phyloP scores from a whole-genome alignment of 2,329 filamentous ascomycete species.

The Thermomyces lanuginosus region DNA sequence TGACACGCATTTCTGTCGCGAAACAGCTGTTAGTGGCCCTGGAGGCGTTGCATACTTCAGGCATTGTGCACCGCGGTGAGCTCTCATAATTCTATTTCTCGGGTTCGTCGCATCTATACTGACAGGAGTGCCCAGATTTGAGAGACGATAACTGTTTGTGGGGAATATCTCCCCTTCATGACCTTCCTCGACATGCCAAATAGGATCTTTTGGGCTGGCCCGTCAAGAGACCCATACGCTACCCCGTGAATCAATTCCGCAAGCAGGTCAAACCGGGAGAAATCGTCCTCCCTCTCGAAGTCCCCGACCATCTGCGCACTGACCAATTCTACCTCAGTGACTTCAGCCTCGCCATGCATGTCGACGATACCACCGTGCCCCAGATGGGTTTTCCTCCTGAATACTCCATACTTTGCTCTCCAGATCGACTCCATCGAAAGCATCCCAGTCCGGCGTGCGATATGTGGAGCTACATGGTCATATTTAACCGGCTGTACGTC shows the following conservation, averaged over 20 bases:
- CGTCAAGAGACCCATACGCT: slow-evolving; percentile 12
- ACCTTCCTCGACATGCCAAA: slow-evolving; percentile 12
- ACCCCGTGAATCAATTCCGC: slow-evolving; percentile 10
- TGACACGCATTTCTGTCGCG: slow-evolving; percentile 14
- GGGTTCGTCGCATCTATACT: slow-evolving; percentile 4
- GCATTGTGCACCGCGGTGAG: slow-evolving; percentile 14
- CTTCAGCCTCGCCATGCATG: slow-evolving; percentile 13
- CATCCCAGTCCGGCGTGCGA: slow-evolving; percentile 13
- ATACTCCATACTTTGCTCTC: slow-evolving; percentile 12
- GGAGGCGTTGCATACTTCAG: slow-evolving; percentile 12
- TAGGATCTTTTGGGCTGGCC: slow-evolving; percentile 14
- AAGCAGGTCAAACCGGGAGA: slow-evolving; percentile 13
- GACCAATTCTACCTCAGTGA: slow-evolving; percentile 16
- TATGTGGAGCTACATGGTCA: slow-evolving; percentile 18
- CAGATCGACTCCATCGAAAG: slow-evolving; percentile 13
- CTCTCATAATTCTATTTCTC: background rate
- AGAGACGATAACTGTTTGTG: slow-evolving; percentile 16
- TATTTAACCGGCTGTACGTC: slow-evolving; percentile 14
- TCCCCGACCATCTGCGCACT: slow-evolving; percentile 11
- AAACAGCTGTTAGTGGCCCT: slow-evolving; percentile 13
- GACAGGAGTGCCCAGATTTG: slow-evolving; percentile 10
- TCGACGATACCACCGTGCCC: slow-evolving; percentile 7
- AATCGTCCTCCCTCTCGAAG: slow-evolving; percentile 10
- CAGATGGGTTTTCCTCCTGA: slow-evolving; percentile 7
- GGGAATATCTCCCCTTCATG: slow-evolving; percentile 11